These are phyloP conservation scores for Trichoderma semiorbis DNA, from an alignment of 2,329 filamentous ascomycete species.

Conservation along the genomic window DNA sequence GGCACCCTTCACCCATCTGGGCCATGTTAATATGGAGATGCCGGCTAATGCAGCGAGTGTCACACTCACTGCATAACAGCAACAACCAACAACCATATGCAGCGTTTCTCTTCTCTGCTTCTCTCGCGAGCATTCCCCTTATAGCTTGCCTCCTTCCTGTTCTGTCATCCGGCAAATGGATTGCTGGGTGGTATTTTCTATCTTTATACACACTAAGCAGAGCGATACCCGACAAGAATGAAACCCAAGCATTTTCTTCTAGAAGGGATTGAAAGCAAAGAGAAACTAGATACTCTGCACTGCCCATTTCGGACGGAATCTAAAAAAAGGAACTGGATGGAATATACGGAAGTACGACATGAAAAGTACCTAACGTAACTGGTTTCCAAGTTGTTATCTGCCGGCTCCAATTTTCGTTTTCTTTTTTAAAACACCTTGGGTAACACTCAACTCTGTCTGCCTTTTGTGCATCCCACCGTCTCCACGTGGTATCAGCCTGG, in stretches of 20 bases:
- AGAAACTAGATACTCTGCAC: neutral
- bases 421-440: neutral
- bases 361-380: no score
- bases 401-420: neutral
- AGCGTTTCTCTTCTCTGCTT: neutral
- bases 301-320: neutral
- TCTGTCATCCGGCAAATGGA: neutral
- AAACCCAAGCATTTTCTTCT: neutral
- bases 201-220: neutral
- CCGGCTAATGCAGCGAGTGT: constrained; percentile 4
- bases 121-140: neutral
- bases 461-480: neutral
- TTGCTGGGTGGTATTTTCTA: neutral
- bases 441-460: neutral
- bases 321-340: neutral
- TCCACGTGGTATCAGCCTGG: constrained; percentile 8
- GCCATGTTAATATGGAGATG: neutral
- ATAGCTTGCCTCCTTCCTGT: neutral
- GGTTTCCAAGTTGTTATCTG: neutral
- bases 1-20: neutral
- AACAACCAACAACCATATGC: neutral
- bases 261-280: neutral
- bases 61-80: neutral
- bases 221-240: neutral
- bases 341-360: neutral